Evolutionary conservation across 2,329 filamentous ascomycete species (phyloP), one percentile per base, ranked within the genome.

Genomic region (Phaeosphaeria sp.): DNA sequence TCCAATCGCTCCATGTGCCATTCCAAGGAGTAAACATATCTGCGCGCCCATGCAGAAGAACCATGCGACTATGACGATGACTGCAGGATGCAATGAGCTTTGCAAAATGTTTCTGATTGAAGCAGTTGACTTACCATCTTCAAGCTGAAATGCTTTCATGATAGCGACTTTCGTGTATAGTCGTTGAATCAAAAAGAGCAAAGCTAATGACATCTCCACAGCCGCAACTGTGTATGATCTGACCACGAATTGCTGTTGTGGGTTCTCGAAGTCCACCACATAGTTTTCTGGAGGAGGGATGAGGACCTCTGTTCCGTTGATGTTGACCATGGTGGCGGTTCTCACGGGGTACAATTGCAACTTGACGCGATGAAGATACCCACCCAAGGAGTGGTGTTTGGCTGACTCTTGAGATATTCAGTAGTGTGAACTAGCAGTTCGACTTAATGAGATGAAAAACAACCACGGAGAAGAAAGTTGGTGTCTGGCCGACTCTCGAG

Each of bases 211-310:
- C 20, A 63, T 66, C 17, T 69, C 68, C 6, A 72, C 55, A 1
- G 56, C 65, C 20, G 63, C 59, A 1, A 73, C 50, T 7, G 55
- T 54, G 48, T 72, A 74, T 3, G 66, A 47, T 11, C 60, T 46
- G 3, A 44, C 46, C n/a, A 66, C 53, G 18, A 60, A 57, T 46
- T 59, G 59, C 5, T 65, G 56, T 23, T 58, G 54, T 2, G 72
- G 72, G 20, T 73, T 65, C 13, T 59, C 67, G 51, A 73, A 73
- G 53, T 73, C 55, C 22, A 73, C 70, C 9, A 64, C 51, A 54
- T 73, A 74, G 15, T 68, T 70, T 10, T 60, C 52, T 0, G 71
- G 70, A n/a, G 72, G 58, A 18, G 65, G 60, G 15, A 74, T 44
- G 3, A 62, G 20, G 3, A 58, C 60, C 18, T 59, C 30, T 4